Evolutionary conservation across 2,329 filamentous ascomycete genomes (phyloP), one percentile per base, ranked within the genome.

Genomic region (Epichloe sibirici): DNA sequence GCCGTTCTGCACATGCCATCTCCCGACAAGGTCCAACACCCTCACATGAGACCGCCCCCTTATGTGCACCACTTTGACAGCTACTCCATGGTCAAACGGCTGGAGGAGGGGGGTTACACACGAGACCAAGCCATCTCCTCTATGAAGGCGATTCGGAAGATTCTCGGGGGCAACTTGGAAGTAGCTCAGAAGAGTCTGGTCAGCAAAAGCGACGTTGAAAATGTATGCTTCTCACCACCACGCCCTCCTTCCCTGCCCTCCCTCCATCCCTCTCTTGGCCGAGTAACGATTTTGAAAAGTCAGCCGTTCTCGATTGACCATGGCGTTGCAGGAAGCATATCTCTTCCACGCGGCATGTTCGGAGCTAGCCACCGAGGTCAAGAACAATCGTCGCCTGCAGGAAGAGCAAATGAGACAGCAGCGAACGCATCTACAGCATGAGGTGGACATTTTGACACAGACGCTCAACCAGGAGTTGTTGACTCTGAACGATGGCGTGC

Each of bases 51-150:
- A 47, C 79, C 88, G 0, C 81, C 87, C 7, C 86, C 84, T 1
- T 94, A 95, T 64, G 83, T 95, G 37, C 93, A 98, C 71, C 90
- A 97, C 70, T 98, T 98, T 69, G 91, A 98, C 70, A 95, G 85
- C 25, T 98, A 93, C 69, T 84, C 82, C 13, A 78, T 97, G 5
- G 93, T 97, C 15, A 85, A 86, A 63, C 82, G 88, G 61, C 81
- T 98, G 15, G 77, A 84, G 50, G 77, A 83, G 17, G 82, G 83
- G 12, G 86, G 85, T 0, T 96, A 90, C 69, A 81, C 79, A 1
- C 74, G 79, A 45, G 76, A 76, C 0, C 91, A 96, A 68, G 83
- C 89, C 28, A 82, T 90, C 49, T 88, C 84, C 5, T 75, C 89
- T 49, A 98, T 98, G 93, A 97, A 97, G 72, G 89, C 86, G 5